These are phyloP conservation scores for Claviceps fusiformis DNA, from an alignment of 2,329 filamentous ascomycete species.

Conservation along the genomic window DNA sequence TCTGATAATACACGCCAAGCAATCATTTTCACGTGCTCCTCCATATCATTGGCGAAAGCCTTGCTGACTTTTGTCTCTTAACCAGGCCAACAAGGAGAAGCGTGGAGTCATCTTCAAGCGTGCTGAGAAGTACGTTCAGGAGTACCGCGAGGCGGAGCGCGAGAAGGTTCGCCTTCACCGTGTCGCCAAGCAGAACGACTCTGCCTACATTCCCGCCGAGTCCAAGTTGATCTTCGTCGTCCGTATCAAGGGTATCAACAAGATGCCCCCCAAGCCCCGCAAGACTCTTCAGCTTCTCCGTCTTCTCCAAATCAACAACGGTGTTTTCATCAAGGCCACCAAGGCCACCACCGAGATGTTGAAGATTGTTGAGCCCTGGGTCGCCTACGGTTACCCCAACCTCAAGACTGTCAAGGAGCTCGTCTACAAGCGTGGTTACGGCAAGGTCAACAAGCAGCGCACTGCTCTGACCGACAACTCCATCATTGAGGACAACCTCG, in stretches of 20 bases:
- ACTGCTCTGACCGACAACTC: slow-evolving; percentile 93
- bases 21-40: slow-evolving; percentile 7
- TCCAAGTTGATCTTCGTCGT: slow-evolving; percentile 94
- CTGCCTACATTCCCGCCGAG: slow-evolving; percentile 89
- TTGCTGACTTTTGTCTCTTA: slow-evolving; percentile 11
- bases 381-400: slow-evolving; percentile 99
- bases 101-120: slow-evolving; percentile 98
- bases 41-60: slow-evolving; percentile 17
- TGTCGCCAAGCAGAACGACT: slow-evolving; percentile 80
- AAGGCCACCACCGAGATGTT: slow-evolving; percentile 97
- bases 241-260: slow-evolving; percentile 99
- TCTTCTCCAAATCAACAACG: slow-evolving; percentile 99
- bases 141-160: slow-evolving; percentile 96
- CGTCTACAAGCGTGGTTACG: slow-evolving; percentile 99
- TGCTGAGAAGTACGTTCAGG: slow-evolving; percentile 98
- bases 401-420: slow-evolving; percentile 98
- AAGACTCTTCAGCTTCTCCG: slow-evolving; percentile 99
- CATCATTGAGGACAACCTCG: slow-evolving; percentile 91
- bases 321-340: slow-evolving; percentile 93
- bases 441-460: slow-evolving; percentile 97
- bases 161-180: slow-evolving; percentile 94
- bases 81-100: slow-evolving; percentile 98
- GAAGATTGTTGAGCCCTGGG: slow-evolving; percentile 96
- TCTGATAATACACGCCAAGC: slow-evolving; percentile 49
- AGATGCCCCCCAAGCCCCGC: slow-evolving; percentile 99